Percentiles rank a stretch among this genome's conserved stretches.
phyloP scores from a whole-genome alignment of 2,329 filamentous ascomycete species.

The Diaporthe australafricana region DNA sequence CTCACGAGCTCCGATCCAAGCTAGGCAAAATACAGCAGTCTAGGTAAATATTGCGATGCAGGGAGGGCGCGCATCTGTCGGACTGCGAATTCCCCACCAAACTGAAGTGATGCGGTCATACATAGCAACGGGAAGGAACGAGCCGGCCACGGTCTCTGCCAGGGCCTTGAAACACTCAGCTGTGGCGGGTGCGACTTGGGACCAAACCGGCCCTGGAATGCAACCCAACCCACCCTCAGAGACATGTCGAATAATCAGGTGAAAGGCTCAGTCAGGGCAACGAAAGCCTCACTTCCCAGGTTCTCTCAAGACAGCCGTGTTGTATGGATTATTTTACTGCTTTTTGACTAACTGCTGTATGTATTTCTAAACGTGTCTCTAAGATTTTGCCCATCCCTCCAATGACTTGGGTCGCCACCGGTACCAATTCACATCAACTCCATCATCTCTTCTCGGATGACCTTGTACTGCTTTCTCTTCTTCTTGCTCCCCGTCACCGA shows the following conservation, averaged over 20 bases:
- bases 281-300: neutral
- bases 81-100: slow-evolving; percentile 5
- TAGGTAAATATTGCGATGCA: slow-evolving; percentile 15
- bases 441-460: slow-evolving; percentile 77
- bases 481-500: slow-evolving; percentile 73
- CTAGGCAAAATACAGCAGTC: neutral
- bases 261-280: neutral
- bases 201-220: slow-evolving; percentile 20
- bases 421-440: slow-evolving; percentile 42
- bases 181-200: slow-evolving; percentile 5
- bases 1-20: neutral
- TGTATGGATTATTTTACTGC: neutral
- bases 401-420: neutral
- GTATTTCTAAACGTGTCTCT: neutral
- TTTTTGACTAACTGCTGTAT: neutral
- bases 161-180: slow-evolving; percentile 25
- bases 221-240: neutral
- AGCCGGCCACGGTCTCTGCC: slow-evolving; percentile 20
- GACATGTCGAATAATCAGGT: neutral
- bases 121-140: slow-evolving; percentile 24
- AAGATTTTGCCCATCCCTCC: neutral
- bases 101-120: slow-evolving; percentile 35
- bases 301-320: neutral
- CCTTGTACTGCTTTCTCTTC: slow-evolving; percentile 88
- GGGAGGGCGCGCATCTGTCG: slow-evolving; percentile 7